These are phyloP conservation scores for Phytophthora pisi DNA, from an alignment of 352 stramenopile species.

Conservation along the genomic window DNA sequence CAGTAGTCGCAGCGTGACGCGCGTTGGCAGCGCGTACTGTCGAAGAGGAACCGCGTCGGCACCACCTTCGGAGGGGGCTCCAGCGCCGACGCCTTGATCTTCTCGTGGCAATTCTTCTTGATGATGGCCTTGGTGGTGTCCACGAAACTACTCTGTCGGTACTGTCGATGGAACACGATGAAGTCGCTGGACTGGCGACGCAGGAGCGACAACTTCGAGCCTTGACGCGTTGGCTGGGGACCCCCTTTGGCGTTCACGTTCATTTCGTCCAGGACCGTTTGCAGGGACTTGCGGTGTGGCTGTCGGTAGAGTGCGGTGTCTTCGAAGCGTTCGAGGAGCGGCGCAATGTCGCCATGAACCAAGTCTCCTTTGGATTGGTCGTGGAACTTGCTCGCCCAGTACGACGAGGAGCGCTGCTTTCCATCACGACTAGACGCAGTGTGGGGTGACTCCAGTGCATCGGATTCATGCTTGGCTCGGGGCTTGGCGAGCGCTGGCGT, in stretches of 20 bases:
- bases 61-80: conserved; percentile 28
- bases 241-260: conserved; percentile 13
- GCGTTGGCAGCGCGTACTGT: conserved; percentile 41
- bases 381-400: conserved; percentile 36
- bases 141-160: conserved; percentile 14
- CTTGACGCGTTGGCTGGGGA: background rate
- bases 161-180: conserved; percentile 5
- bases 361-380: conserved; percentile 40
- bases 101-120: conserved; percentile 13
- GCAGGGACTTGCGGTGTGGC: conserved; percentile 40
- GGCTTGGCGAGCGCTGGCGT: conserved; percentile 1
- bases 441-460: conserved; percentile 1
- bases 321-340: conserved; percentile 44
- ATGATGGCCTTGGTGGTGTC: conserved; percentile 16
- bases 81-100: conserved; percentile 13
- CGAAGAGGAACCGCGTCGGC: conserved; percentile 61
- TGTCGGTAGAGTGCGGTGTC: conserved; percentile 39
- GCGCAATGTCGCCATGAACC: conserved; percentile 33
- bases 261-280: conserved; percentile 41
- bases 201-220: conserved; percentile 6
- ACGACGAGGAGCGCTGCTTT: conserved; percentile 14
- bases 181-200: conserved; percentile 29
- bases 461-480: background rate
- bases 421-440: background rate
- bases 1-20: conserved; percentile 71